Evolutionary conservation across 495 filamentous ascomycete genomes (phyloP), one percentile per base, ranked within the genome.

Genomic region (Penicillium daleae): DNA sequence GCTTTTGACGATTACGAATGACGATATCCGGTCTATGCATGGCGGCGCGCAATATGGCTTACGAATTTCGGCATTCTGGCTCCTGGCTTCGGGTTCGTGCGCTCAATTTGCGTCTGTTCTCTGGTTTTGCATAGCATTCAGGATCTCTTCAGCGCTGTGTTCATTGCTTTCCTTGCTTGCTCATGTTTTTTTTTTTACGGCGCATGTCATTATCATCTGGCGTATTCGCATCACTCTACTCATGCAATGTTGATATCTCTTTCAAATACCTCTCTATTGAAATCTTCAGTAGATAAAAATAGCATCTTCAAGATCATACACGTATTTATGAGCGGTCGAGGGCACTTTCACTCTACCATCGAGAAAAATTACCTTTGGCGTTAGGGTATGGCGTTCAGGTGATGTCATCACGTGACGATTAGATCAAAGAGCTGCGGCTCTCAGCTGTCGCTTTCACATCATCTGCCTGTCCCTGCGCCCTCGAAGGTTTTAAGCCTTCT

Each of bases 21-120:
- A 71, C 66, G 61, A 71, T 73, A 73, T 73, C 66, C 68, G 66
- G 68, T 71, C 70, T 69, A 73, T 69, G 70, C 70, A 73, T 73
- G 66, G 68, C 59, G 70, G 68, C 70, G 70, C 68, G 70, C 63
- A 70, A 71, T 61, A 69, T 71, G 66, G 68, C 58, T 68, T 71
- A 71, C 70, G 68, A 73, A 73, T 66, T 72, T 66, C 70, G 63
- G 68, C 66, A 71, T 71, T 73, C 53, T 64, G 52, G 68, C 70
- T 72, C 46, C 59, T 72, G 35, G 68, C 68, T 73, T 71, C 68
- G 70, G 68, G 68, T 73, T 73, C 66, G 68, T 73, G 66, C 63
- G 71, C 66, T 71, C 57, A 37, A 60, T 69, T 50, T 64, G 70
- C 70, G 70, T 73, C 60, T 67, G 46, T 53, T 60, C 61, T 65